Evolutionary conservation across 2,329 filamentous ascomycete species (phyloP), one percentile per base, ranked within the genome.

Genomic region (Aspergillus sp.): DNA sequence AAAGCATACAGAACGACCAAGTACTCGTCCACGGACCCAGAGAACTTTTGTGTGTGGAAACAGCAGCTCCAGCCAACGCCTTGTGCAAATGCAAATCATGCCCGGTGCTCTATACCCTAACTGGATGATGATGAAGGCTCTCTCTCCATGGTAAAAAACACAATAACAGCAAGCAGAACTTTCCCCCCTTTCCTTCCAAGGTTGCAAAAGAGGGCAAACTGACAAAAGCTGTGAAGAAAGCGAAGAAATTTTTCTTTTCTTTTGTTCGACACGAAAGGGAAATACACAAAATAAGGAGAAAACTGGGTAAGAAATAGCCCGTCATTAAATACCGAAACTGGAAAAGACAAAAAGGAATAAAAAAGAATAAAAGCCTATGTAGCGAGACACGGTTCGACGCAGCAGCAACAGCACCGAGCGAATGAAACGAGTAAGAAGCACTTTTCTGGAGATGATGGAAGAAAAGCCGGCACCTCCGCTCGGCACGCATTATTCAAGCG

Each of bases 1-100:
- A 19, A 19, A 19, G 19, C 19, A 19, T 19, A 19, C 19, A 19
- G 19, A 19, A 36, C 8, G n/a, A 34, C 32, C 8, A 42, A 55
- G 49, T 52, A 56, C 52, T 57, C 57, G 55, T 55, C 58, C 48
- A 52, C 53, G 51, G 57, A 59, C 55, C 56, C 50, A 62, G 58
- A 65, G 60, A 60, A 64, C 53, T 52, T 56, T 19, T 19, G 19
- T 19, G 51, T 54, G 56, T 59, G 59, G 52, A 60, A 52, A 55
- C 48, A 58, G 59, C 57, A 62, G 60, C 59, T 65, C 62, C 64
- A 64, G 64, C 62, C 61, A 68, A 68, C 66, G 66, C 65, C 66
- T 65, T 60, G 66, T 57, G 62, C 55, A 68, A 19, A 68, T 68
- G 65, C 65, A 67, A 67, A 58, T 51, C 64, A 64, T 55, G 54